Evolutionary conservation across 2,329 filamentous ascomycete genomes (phyloP), one percentile per base, ranked within the genome.

Genomic region (Penicillium sp.): DNA sequence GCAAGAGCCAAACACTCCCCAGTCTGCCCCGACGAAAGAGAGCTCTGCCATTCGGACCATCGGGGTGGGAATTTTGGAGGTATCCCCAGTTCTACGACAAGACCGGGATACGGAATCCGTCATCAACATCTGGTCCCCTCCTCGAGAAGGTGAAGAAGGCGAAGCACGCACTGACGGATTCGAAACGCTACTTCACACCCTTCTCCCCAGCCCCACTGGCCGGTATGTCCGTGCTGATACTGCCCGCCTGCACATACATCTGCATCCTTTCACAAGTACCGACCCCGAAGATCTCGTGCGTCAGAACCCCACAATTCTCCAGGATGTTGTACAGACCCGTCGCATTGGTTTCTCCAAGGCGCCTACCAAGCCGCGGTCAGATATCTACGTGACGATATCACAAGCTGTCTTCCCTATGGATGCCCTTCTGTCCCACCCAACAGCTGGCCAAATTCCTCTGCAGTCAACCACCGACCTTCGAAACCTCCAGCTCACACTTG

Each of bases 301-400:
- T 69, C 87, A 89, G 50, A 96, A 92, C 3, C 95, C 95, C 0
- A 98, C 94, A 0, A 79, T 96, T 14, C 85, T 99, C 14, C 89
- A 96, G 52, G 88, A 89, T 53, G 85, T 98, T 60, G 83, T 83
- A 58, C 89, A 89, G 73, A 96, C 93, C 0, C 89, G 83, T 68
- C 95, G 95, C 73, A 93, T 98, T 74, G 95, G 93, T 2, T 98
- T 99, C 73, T 91, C 94, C 3, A 93, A 93, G 13, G 93, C 93
- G 1, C 94, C 95, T 0, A 92, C 89, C 0, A 93, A 92, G 72
- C 83, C 90, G 16, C 84, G 96, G 68, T 97, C 92, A 11, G 96
- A 99, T 73, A 98, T 99, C 52, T 99, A 99, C 72, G 77, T 99
- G 46, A 97, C 92, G 0, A 77, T 99, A 50, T 87, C 87, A 58